These are phyloP conservation scores for Raphanus hybrid DNA, from an alignment of 441 rosid species.

Conservation along the genomic window DNA sequence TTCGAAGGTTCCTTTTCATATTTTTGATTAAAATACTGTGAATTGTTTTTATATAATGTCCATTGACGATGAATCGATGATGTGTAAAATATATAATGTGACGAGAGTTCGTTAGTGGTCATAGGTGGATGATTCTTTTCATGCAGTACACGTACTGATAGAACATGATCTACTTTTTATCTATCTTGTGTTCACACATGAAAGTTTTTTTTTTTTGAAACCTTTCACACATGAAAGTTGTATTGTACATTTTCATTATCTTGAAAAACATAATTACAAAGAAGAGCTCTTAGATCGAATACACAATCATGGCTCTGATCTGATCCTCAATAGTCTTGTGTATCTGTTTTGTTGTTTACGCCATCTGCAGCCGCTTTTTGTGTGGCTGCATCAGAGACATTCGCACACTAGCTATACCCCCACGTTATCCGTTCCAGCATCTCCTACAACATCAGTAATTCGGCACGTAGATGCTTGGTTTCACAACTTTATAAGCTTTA, in stretches of 20 bases:
- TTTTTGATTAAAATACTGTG: constrained; percentile 33
- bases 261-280: background rate
- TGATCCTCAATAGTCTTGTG: background rate
- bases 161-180: background rate
- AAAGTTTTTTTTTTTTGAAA: too few species aligned
- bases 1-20: constrained; percentile 58
- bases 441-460: background rate
- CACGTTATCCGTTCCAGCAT: background rate
- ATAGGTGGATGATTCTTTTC: constrained; percentile 33
- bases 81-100: constrained; percentile 35
- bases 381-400: background rate
- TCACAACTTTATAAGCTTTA: background rate
- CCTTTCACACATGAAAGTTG: background rate
- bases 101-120: constrained; percentile 29
- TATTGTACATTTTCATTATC: background rate
- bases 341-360: background rate
- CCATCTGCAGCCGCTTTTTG: background rate
- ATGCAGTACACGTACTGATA: background rate
- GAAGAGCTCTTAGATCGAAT: background rate
- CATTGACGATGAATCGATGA: constrained; percentile 16
- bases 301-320: background rate
- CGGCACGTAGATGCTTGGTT: background rate
- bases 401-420: background rate
- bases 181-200: constrained; percentile 8
- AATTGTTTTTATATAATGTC: constrained; percentile 20